Base-by-base conservation (phyloP, 176 grass and related monocot species). In the Paspalum vaginatum region DNA sequence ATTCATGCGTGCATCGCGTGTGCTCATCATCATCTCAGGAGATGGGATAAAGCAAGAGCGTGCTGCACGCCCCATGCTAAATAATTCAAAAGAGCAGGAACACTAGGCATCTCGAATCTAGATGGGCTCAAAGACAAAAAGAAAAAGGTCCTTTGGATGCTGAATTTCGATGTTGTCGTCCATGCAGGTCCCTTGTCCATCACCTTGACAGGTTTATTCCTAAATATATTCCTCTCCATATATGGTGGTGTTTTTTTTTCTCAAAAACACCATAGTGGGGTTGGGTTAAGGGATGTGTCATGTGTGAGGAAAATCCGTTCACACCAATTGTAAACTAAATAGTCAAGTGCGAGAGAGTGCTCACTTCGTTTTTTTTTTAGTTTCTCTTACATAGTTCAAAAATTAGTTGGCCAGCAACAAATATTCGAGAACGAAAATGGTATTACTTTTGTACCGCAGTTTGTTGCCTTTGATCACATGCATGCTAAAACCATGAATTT, bases 41-140 rank as follows among this genome's bases (percentile, higher is more conserved):
- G 37, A 7, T 53, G 61, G 57, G 14, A 53, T 53, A 79, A 79
- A 79, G 61, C 61, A 53, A 41, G 25, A 6, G 32, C 62, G 49
- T 67, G 77, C 48, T 7, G 77, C 77, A 67, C 61, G 32, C 32
- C 9, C 6, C 32, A 54, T 79, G 48, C 13, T 54, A 55, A 79
- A 79, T 41, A 67, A 25, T 43, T 79, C 7, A 55, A 25, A 79
- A 40, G 61, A 16, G 17, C 3, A 0, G 17, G 27, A 50, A 52
- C 32, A 21, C 32, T 38, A 41, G 24, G 76, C 76, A 79, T 79
- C 61, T 66, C 61, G 60, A 78, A 78, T 50, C 61, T 53, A 64
- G 27, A 50, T 39, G 76, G 61, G 11, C 18, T 66, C 76, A 61
- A 32, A 61, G 25, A 8, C 22, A 56, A 43, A 57, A 22, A 42